Base-by-base conservation (phyloP, 352 stramenopile species). In the Thalassiosira hispida region DNA sequence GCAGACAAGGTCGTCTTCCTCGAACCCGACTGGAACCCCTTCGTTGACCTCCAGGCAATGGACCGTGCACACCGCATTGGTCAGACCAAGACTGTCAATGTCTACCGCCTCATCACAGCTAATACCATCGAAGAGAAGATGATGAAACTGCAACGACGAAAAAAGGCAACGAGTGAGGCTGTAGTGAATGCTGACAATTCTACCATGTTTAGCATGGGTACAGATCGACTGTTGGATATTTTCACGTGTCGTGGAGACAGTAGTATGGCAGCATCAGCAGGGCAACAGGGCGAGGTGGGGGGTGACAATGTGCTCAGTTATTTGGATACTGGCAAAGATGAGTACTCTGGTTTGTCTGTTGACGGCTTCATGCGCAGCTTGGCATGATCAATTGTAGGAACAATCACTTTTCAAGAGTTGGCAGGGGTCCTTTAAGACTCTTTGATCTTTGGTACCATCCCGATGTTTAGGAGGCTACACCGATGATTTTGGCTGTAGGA, bases 21-120 rank as follows among this genome's bases (percentile, higher is more conserved):
- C 0, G 97, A 99, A 83, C 95, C 98, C 68, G 96, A 97, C 61
- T 99, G 96, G 96, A 99, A 99, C 76, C 97, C 97, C 18, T 96
- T 97, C 78, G 93, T 97, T 33, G 97, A 99, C 79, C 49, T 98
- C 44, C 96, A 98, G 75, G 95, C 94, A 9, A 86, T 86, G 73
- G 89, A 94, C 61, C 73, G 89, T 46, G 86, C 83, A n/a, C 89
- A 94, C 69, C 62, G 89, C 35, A 90, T 94, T 59, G 89, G 89
- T 12, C 89, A 94, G 76, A 88, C 65, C 29, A 81, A 83, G 42
- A 83, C 71, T 18, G 86, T 94, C 6, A 87, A 91, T 77, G 81
- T 94, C 0, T 94, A 92, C 57, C 77, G 84, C 18, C 72, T 94
- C 20, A 84, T 94, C 0, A 91, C 84, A 12, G 60, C 51, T n/a